Evolutionary conservation across 208 protist species (phyloP), one percentile per base, ranked within the genome.

Genomic region (Leptomonas pyrrhocoris): DNA sequence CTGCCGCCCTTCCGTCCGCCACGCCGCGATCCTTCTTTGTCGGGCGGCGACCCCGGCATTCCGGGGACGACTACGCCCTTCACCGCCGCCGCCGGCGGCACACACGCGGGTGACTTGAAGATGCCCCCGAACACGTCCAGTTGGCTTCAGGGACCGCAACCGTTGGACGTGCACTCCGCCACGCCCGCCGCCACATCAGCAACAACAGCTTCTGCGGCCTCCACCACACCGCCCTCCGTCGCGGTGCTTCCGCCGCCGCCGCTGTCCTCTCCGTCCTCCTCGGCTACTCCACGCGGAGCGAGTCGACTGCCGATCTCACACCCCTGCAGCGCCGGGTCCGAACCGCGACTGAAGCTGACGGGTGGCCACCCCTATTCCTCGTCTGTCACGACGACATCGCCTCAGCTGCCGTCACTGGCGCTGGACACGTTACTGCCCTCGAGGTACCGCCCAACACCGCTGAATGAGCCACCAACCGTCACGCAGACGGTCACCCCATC

Each of bases 121-220:
- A 28, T 60, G 0, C 42, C 64, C 7, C 21, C 59, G 31, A 55
- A 42, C 64, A 48, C 68, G 11, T 77, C 72, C 2, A 77, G 48
- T 36, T 77, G 72, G 72, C 43, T 77, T 53, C 72, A 77, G 25
- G 64, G 72, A 7, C 72, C 72, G 21, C 63, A 71, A 57, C 72
- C 68, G 25, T 50, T 76, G 21, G 58, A 75, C 34, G 57, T 81
- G 50, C 62, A 64, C 43, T 31, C 56, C 6, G 68, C 74, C 27
- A 42, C 68, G 8, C 42, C 54, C 5, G 74, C 73, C 11, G 40
- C 36, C 16, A 12, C 49, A 16, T 23, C 45, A 8, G 23, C 50
- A 2, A 54, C 45, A 16, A 48, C 36, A 13, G 34, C 42, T 12
- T n/a, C n/a, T n/a, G n/a, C n/a, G n/a, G 25, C 45, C 6, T n/a